These are phyloP conservation scores for Arabis alpina DNA, from an alignment of 345 rosid genomes.

Conservation along the genomic window DNA sequence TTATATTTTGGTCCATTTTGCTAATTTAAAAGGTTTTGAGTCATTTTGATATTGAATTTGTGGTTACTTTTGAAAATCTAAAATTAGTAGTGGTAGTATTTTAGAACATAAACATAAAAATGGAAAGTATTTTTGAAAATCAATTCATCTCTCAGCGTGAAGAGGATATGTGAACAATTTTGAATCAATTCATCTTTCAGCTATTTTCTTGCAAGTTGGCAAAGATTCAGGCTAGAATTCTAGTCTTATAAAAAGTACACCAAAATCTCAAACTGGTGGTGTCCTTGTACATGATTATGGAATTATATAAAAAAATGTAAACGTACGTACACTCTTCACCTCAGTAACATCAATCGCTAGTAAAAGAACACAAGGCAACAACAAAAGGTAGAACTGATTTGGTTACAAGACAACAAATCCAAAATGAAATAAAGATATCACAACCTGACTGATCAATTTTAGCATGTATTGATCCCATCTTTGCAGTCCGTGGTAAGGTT, in stretches of 20 bases:
- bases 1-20: too few relatives aligned
- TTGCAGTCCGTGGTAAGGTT: slow-evolving; percentile 88
- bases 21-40: too few relatives aligned
- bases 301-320: background rate
- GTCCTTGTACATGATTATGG: background rate
- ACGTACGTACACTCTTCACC: slow-evolving; percentile 24
- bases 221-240: too few relatives aligned
- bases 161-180: too few relatives aligned
- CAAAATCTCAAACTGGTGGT: background rate
- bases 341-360: slow-evolving; percentile 12
- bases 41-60: too few relatives aligned
- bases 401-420: slow-evolving; percentile 21
- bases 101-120: too few relatives aligned
- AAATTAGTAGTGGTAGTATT: too few relatives aligned
- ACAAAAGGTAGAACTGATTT: slow-evolving; percentile 5
- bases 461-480: slow-evolving; percentile 90
- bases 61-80: too few relatives aligned
- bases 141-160: too few relatives aligned
- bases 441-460: slow-evolving; percentile 39
- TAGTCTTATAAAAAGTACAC: background rate
- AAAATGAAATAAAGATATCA: slow-evolving; percentile 30
- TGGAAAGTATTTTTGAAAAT: too few relatives aligned
- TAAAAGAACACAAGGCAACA: slow-evolving; percentile 25
- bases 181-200: too few relatives aligned
- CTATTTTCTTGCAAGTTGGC: too few relatives aligned